Conservation (phyloP, 179 eudicot genomes). For the Dionaea muscipula region DNA sequence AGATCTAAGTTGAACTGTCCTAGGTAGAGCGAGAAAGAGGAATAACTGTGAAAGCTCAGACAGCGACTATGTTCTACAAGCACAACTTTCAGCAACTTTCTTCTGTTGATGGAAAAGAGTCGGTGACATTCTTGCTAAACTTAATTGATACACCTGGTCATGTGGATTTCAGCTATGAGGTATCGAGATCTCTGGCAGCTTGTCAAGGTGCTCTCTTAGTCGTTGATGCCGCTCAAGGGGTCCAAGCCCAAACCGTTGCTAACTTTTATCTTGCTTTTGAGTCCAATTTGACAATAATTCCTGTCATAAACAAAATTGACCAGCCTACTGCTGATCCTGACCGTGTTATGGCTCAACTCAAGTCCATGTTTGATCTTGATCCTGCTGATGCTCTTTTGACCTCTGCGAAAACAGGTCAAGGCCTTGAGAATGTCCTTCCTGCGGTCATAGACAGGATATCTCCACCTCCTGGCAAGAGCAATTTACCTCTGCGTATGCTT, state of each 20-base stretch:
- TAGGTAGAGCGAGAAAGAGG: slow-evolving; percentile 99
- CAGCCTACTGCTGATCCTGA: slow-evolving; percentile 98
- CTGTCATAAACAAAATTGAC: slow-evolving; percentile 91
- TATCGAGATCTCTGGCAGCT: slow-evolving; percentile 91
- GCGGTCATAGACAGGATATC: slow-evolving; percentile 85
- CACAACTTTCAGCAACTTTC: slow-evolving; percentile 24
- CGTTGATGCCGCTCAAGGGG: slow-evolving; percentile 97
- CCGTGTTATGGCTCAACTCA: slow-evolving; percentile 71
- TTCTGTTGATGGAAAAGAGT: slow-evolving; percentile 15
- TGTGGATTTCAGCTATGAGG: slow-evolving; percentile 96
- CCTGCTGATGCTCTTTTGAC: slow-evolving; percentile 73
- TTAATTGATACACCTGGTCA: slow-evolving; percentile 93
- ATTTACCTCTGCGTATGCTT: slow-evolving; percentile 66
- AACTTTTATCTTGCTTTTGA: slow-evolving; percentile 95
- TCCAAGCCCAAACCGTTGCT: slow-evolving; percentile 95
- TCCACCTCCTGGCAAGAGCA: slow-evolving; percentile 61
- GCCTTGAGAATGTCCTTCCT: slow-evolving; percentile 82
- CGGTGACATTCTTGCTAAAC: slow-evolving; percentile 43
- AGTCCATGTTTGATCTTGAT: slow-evolving; percentile 87
- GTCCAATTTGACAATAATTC: slow-evolving; percentile 64
- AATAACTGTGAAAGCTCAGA: slow-evolving; percentile 94
- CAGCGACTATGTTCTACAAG: slow-evolving; percentile 83
- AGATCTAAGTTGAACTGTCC: slow-evolving; percentile 5
- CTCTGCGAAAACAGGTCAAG: slow-evolving; percentile 90
- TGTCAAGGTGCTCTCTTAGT: slow-evolving; percentile 94